Evolutionary conservation across 176 grass and related monocot genomes (phyloP).

Genomic region (Musa itinerans): DNA sequence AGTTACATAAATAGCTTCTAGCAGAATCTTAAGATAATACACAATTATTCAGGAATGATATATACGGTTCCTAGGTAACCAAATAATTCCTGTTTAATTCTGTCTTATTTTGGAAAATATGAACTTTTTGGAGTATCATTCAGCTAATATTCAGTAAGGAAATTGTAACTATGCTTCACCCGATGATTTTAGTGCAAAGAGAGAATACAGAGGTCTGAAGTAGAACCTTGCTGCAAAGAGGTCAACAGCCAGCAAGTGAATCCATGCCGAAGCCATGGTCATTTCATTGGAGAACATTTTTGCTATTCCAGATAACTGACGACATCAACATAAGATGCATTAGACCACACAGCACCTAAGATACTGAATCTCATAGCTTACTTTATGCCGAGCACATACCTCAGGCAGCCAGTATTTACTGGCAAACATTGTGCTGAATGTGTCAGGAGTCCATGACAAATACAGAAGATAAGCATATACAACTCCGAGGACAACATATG

Average conservation of each 20-base stretch:
- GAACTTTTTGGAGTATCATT: neutral
- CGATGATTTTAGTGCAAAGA: too few relatives aligned
- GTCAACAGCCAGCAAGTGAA: constrained; percentile 89
- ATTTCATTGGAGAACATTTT: constrained; percentile 89
- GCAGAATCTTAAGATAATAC: too few relatives aligned
- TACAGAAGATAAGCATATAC: constrained; percentile 83
- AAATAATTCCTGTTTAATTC: too few relatives aligned
- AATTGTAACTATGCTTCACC: neutral
- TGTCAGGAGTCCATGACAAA: constrained; percentile 89
- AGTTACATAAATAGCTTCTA: too few relatives aligned
- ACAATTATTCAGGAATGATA: too few relatives aligned
- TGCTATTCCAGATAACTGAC: constrained; percentile 61
- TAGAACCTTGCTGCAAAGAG: constrained; percentile 74
- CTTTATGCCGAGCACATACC: constrained; percentile 28
- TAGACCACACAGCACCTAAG: neutral
- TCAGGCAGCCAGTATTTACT: constrained; percentile 97
- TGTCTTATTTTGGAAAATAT: neutral
- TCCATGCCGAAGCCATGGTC: constrained; percentile 87
- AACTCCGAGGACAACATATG: constrained; percentile 56
- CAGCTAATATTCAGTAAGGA: neutral
- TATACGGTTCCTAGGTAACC: too few relatives aligned
- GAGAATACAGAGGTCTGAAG: neutral
- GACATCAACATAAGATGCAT: constrained; percentile 2
- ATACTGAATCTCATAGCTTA: neutral
- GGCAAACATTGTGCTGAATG: constrained; percentile 62